Percentiles rank a stretch among this genome's conserved stretches.
Conservation (phyloP, 1,139 yeast species). For the Spathaspora sp. region DNA sequence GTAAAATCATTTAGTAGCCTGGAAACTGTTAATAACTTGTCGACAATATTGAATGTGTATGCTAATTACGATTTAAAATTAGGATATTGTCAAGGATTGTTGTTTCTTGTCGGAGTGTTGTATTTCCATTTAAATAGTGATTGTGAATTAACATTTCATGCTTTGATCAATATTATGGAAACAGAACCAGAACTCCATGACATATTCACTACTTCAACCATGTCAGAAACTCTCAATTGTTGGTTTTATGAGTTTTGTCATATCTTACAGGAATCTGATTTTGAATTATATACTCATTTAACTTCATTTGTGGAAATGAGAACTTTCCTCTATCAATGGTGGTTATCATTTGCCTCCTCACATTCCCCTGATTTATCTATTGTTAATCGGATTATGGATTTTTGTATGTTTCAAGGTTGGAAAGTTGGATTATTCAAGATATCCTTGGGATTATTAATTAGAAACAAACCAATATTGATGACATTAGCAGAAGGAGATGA, state of each 20-base stretch:
- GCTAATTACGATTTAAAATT: constrained; percentile 68
- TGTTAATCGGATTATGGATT: constrained; percentile 54
- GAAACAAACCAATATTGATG: constrained; percentile 53
- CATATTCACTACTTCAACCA: constrained; percentile 53
- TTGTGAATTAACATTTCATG: constrained; percentile 50
- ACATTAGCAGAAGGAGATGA: constrained; percentile 50
- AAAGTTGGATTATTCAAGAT: constrained; percentile 61
- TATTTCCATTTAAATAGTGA: constrained; percentile 51
- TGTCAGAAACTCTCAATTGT: constrained; percentile 54
- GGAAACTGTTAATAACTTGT: constrained; percentile 47
- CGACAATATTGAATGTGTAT: constrained; percentile 62
- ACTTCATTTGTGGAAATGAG: constrained; percentile 39
- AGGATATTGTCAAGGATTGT: constrained; percentile 72
- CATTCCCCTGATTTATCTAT: constrained; percentile 57
- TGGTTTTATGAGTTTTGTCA: constrained; percentile 55
- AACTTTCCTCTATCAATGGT: constrained; percentile 63
- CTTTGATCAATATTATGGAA: constrained; percentile 62
- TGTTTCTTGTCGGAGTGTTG: constrained; percentile 65
- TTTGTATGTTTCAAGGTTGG: constrained; percentile 63
- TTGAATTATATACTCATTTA: constrained; percentile 48
- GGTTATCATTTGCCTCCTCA: constrained; percentile 62
- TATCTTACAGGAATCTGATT: constrained; percentile 41
- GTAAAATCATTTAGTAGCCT: constrained; percentile 49
- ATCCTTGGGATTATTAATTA: constrained; percentile 53
- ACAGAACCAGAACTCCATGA: constrained; percentile 56